Evolutionary conservation across 768 basidiomycete species (phyloP).

Genomic region (Pluteus cervinus): DNA sequence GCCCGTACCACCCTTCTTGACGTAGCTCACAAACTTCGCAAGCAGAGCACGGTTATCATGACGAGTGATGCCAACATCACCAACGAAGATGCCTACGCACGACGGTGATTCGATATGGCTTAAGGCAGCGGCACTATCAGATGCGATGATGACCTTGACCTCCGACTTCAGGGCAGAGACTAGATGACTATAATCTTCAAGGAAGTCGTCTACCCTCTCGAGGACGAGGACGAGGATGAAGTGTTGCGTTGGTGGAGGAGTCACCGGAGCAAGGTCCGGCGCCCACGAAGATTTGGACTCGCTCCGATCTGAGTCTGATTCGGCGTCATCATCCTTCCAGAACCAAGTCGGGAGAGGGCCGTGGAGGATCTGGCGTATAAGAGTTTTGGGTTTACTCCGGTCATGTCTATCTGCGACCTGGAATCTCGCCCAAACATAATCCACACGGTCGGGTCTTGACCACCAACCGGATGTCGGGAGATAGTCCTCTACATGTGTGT

Average conservation of each 20-base stretch:
- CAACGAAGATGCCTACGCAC: conserved; percentile 27
- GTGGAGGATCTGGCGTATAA: no score
- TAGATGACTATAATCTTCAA: conserved; percentile 18
- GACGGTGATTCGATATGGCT: conserved; percentile 18
- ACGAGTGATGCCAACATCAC: conserved; percentile 27
- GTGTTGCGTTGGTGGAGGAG: no score
- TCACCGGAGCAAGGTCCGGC: no score
- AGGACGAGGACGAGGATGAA: conserved; percentile 27
- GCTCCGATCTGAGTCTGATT: no score
- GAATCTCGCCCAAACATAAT: no score
- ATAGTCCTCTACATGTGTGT: conserved; percentile 40
- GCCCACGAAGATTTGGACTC: no score
- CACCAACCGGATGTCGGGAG: conserved; percentile 45
- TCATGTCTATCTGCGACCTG: no score
- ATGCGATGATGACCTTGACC: conserved; percentile 14
- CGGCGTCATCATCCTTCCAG: no score
- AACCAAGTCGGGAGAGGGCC: no score
- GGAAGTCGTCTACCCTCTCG: conserved; percentile 15
- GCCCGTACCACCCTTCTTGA: conserved; percentile 29
- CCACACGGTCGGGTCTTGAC: conserved; percentile 22
- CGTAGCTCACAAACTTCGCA: conserved; percentile 28
- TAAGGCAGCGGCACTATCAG: conserved; percentile 13
- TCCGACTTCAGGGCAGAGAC: conserved; percentile 20
- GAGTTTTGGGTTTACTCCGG: no score
- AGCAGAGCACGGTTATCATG: conserved; percentile 16